Evolutionary conservation across 768 basidiomycete species (phyloP).

Genomic region (Suillus variegatus): DNA sequence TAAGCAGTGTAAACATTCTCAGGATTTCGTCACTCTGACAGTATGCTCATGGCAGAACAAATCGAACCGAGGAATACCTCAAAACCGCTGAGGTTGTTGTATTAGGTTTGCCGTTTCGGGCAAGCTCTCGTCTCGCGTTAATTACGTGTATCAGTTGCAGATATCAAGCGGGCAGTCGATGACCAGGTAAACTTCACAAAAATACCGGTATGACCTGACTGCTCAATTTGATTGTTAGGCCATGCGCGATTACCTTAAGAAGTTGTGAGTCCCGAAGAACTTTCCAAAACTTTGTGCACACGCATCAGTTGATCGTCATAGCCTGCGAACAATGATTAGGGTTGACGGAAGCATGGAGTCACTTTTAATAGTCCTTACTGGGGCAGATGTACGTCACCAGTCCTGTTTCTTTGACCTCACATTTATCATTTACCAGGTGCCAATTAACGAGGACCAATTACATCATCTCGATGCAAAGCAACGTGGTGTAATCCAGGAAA

Average conservation of each 20-base stretch:
- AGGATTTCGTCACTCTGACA: not conserved
- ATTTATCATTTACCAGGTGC: not conserved
- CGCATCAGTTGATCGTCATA: not conserved
- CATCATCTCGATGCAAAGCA: not conserved
- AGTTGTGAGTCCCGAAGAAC: not conserved
- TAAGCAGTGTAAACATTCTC: not conserved
- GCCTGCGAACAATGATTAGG: not conserved
- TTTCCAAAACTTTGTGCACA: not conserved
- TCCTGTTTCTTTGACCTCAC: not conserved
- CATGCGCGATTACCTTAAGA: not conserved
- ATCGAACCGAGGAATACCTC: not conserved
- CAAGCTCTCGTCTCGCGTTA: not conserved
- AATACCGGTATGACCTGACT: not conserved
- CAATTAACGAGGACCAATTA: not conserved
- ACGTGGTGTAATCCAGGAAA: not conserved
- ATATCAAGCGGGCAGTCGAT: not conserved
- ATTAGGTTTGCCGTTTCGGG: not conserved
- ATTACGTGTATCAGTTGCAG: not conserved
- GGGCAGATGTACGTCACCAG: not conserved
- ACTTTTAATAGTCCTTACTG: not conserved
- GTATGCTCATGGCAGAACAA: not conserved
- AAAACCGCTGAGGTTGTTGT: not conserved
- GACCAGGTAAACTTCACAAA: not conserved
- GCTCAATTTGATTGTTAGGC: not conserved
- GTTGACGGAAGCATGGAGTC: not conserved